A percentile compares a stretch with the other conserved stretches of the same genome.
These are phyloP conservation scores for Gymnopilus junonius DNA, from an alignment of 768 basidiomycete genomes.

Conservation along the genomic window DNA sequence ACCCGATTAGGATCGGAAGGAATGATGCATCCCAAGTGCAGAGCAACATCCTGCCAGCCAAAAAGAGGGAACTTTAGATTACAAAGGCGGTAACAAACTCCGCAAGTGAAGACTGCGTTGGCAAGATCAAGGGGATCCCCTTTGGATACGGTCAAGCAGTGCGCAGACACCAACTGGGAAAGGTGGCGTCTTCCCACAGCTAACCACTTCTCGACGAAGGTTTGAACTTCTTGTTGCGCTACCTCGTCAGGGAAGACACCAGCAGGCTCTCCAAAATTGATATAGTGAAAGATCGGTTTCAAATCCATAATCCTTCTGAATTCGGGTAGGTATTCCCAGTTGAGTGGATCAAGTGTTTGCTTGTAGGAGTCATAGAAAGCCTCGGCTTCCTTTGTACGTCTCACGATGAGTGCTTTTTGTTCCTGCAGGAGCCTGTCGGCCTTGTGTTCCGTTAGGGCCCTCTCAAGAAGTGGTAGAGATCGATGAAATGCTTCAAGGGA, in stretches of 20 bases:
- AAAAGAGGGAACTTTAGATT: not conserved
- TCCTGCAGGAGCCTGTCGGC: not conserved
- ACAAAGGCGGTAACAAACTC: not conserved
- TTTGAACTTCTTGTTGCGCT: not conserved
- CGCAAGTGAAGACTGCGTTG: not conserved
- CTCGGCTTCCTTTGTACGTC: not conserved
- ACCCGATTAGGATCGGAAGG: not conserved
- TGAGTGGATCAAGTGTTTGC: not conserved
- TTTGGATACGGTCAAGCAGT: not conserved
- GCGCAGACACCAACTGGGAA: not conserved
- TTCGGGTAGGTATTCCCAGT: not conserved
- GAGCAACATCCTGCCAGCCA: slow-evolving; percentile 6
- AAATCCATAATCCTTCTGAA: not conserved
- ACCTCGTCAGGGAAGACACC: not conserved
- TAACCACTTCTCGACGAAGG: not conserved
- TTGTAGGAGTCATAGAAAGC: not conserved
- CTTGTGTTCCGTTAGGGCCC: not conserved
- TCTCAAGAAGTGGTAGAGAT: not conserved
- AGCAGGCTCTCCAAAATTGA: not conserved
- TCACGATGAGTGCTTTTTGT: not conserved
- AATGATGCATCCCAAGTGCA: not conserved
- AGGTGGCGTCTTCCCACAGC: not conserved
- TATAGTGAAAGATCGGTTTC: not conserved
- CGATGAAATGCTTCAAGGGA: not conserved
- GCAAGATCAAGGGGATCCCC: not conserved